A percentile compares a stretch with the other conserved stretches of the same genome.
Evolutionary conservation across 768 basidiomycete species (phyloP).

Genomic region (Pleurotus ostreatus): DNA sequence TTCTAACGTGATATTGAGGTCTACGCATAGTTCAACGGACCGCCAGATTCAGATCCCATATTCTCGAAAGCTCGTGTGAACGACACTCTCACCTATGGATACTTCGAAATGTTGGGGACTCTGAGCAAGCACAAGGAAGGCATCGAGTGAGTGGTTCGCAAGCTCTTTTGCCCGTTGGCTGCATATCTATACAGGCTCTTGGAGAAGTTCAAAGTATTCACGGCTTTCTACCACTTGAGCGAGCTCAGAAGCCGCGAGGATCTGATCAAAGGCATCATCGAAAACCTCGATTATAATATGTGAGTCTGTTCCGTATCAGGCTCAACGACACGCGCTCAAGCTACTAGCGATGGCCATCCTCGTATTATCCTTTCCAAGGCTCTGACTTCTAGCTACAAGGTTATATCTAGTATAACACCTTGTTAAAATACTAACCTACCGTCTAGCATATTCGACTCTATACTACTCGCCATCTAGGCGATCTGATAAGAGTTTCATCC

Average conservation of each 20-base stretch:
- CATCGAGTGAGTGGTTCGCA: constrained; percentile 60
- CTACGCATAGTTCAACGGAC: constrained; percentile 57
- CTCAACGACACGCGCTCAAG: constrained; percentile 10
- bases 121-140: constrained; percentile 88
- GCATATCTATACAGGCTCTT: constrained; percentile 55
- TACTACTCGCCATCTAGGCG: constrained; percentile 83
- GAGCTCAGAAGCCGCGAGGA: constrained; percentile 91
- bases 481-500: constrained; percentile 63
- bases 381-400: constrained; percentile 89
- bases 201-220: constrained; percentile 91
- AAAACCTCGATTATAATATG: constrained; percentile 89
- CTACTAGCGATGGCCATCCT: constrained; percentile 83
- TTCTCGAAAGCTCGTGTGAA: constrained; percentile 83
- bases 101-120: constrained; percentile 93
- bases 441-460: constrained; percentile 79
- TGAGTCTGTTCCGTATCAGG: constrained; percentile 31
- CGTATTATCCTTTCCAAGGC: constrained; percentile 93
- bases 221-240: constrained; percentile 91
- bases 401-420: constrained; percentile 18
- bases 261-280: constrained; percentile 85
- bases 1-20: neutral
- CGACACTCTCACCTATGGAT: constrained; percentile 84
- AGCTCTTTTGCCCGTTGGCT: constrained; percentile 3
- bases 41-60: constrained; percentile 70
- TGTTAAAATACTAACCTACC: neutral